Evolutionary conservation across 176 grass and related monocot genomes (phyloP).

Genomic region (Zoysia japonica): DNA sequence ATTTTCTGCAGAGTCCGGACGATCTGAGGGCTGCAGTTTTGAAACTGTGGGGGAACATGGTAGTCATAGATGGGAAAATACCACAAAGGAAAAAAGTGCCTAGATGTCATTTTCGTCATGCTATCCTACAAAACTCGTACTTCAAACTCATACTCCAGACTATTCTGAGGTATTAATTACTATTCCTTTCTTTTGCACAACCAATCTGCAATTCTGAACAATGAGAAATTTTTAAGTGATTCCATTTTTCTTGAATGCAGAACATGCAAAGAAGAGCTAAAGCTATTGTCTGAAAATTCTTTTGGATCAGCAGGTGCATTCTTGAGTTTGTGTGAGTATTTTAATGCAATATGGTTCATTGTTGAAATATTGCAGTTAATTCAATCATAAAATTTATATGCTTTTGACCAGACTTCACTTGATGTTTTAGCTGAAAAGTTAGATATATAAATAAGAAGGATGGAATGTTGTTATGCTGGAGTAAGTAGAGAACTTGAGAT

Average conservation of each 20-base stretch:
- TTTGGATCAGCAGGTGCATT: slow-evolving; percentile 46
- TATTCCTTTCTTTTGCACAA: slow-evolving; percentile 28
- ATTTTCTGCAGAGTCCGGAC: slow-evolving; percentile 17
- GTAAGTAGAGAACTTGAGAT: slow-evolving; percentile 61
- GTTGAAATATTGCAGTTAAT: slow-evolving; percentile 57
- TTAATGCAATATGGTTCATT: slow-evolving; percentile 61
- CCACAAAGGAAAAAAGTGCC: slow-evolving; percentile 27
- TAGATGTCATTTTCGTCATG: slow-evolving; percentile 47
- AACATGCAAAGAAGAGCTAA: slow-evolving; percentile 65
- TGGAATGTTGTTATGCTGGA: slow-evolving; percentile 61
- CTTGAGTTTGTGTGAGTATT: slow-evolving; percentile 61
- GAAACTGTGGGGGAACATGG: slow-evolving; percentile 23
- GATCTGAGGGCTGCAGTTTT: slow-evolving; percentile 39
- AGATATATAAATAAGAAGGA: slow-evolving; percentile 58
- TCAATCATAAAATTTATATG: slow-evolving; percentile 40
- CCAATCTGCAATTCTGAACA: slow-evolving; percentile 25
- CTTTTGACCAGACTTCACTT: slow-evolving; percentile 47
- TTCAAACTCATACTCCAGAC: slow-evolving; percentile 41
- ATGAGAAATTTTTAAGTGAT: slow-evolving; percentile 2
- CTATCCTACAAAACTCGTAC: slow-evolving; percentile 48
- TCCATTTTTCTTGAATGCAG: slow-evolving; percentile 51
- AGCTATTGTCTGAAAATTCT: slow-evolving; percentile 56
- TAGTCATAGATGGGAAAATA: slow-evolving; percentile 13
- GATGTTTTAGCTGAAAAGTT: slow-evolving; percentile 67
- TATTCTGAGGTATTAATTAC: slow-evolving; percentile 59